These are phyloP conservation scores for Leccinum sublutescens DNA, from an alignment of 768 basidiomycete genomes.

Conservation along the genomic window DNA sequence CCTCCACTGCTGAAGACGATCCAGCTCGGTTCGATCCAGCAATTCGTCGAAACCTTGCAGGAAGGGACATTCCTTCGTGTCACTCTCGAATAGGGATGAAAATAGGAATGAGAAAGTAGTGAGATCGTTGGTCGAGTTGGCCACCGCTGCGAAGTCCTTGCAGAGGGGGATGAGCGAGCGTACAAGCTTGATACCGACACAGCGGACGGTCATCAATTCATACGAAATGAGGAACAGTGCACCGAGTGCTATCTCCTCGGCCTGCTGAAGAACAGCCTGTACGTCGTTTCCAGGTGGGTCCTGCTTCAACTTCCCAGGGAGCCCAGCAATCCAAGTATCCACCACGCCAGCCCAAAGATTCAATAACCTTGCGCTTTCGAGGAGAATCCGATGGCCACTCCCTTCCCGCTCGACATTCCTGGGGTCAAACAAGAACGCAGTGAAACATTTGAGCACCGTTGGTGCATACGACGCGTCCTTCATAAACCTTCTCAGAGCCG, in stretches of 20 bases:
- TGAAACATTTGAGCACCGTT: conserved; percentile 61
- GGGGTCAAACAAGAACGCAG: conserved; percentile 73
- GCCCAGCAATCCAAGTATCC: conserved; percentile 60
- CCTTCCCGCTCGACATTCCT: conserved; percentile 59
- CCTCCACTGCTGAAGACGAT: conserved; percentile 66
- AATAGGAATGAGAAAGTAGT: conserved; percentile 37
- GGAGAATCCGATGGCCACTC: conserved; percentile 57
- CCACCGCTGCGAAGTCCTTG: conserved; percentile 41
- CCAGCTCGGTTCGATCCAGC: conserved; percentile 57
- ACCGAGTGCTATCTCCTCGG: conserved; percentile 67
- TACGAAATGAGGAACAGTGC: conserved; percentile 73
- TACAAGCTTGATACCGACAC: conserved; percentile 61
- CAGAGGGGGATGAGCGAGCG: conserved; percentile 54
- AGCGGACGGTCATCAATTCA: conserved; percentile 47
- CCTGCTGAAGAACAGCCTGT: conserved; percentile 42
- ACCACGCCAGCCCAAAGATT: conserved; percentile 73
- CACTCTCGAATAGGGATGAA: conserved; percentile 55
- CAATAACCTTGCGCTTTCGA: conserved; percentile 67
- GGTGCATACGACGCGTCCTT: conserved; percentile 53
- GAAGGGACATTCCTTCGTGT: conserved; percentile 42
- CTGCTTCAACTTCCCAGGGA: conserved; percentile 39
- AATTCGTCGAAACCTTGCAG: conserved; percentile 66
- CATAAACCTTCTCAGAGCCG: conserved; percentile 73
- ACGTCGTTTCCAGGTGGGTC: conserved; percentile 42
- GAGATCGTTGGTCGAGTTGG: conserved; percentile 26